Evolutionary conservation across 129 eudicot genomes (phyloP).

Genomic region (Flaveria sonorensis): DNA sequence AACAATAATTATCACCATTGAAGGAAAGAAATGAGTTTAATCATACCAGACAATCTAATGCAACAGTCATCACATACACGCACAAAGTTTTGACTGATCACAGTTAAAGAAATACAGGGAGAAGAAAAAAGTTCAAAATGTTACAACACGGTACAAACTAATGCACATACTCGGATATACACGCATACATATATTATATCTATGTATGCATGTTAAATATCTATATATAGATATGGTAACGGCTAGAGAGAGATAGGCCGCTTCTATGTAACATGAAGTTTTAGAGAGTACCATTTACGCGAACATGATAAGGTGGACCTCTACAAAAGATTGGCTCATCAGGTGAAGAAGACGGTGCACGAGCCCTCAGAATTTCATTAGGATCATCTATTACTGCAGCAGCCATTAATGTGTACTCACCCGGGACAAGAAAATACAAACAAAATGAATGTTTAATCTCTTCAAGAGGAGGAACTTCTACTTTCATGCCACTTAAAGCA

Average conservation of each 20-base stretch:
- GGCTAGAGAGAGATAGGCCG: background rate
- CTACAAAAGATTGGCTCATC: constrained; percentile 92
- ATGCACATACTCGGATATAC: constrained; percentile 25
- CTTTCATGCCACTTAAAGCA: constrained; percentile 66
- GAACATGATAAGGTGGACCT: constrained; percentile 92
- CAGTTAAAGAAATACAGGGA: constrained; percentile 18
- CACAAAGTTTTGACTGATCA: constrained; percentile 8
- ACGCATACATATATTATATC: constrained; percentile 2
- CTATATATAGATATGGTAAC: background rate
- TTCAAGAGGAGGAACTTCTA: constrained; percentile 88
- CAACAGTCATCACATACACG: constrained; percentile 16
- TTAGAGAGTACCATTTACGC: constrained; percentile 67
- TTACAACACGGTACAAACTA: constrained; percentile 40
- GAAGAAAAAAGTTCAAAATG: constrained; percentile 27
- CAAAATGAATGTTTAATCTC: constrained; percentile 80
- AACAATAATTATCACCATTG: background rate
- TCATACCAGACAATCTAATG: constrained; percentile 8
- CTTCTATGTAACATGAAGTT: constrained; percentile 20
- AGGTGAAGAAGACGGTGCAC: constrained; percentile 61
- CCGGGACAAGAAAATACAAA: constrained; percentile 86
- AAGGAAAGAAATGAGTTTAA: background rate
- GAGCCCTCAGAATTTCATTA: constrained; percentile 88
- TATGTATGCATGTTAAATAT: background rate
- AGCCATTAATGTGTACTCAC: constrained; percentile 92
- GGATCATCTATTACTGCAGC: constrained; percentile 91